phyloP scores from a whole-genome alignment of 257 asterid genomes.

The Solanum chiquidenum region DNA sequence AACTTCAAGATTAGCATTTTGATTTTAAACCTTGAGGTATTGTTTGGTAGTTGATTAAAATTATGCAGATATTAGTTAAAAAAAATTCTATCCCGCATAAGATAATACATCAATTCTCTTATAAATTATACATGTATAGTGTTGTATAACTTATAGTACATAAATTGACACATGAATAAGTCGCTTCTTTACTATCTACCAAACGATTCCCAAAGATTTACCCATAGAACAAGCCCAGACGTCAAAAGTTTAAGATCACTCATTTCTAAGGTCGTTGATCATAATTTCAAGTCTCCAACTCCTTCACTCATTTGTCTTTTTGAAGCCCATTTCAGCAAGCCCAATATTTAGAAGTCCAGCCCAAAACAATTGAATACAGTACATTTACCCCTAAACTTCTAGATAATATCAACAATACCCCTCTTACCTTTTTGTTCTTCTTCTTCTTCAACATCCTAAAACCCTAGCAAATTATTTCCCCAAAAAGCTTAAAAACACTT shows the following conservation, averaged over 20 bases:
- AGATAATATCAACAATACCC: not conserved
- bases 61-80: not conserved
- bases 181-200: not conserved
- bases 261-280: not conserved
- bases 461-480: not conserved
- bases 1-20: not conserved
- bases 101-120: not conserved
- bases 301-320: not conserved
- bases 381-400: not conserved
- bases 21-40: not conserved
- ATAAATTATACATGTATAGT: not conserved
- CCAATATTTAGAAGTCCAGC: not conserved
- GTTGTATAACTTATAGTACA: not conserved
- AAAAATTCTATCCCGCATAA: not conserved
- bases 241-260: not conserved
- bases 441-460: not conserved
- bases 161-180: not conserved
- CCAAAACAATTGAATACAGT: not conserved
- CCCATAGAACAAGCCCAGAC: not conserved
- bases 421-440: not conserved
- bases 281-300: not conserved
- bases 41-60: not conserved
- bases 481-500: conserved; percentile 1
- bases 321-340: not conserved
- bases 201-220: not conserved